phyloP scores from a whole-genome alignment of 129 eudicot species.

The Flaveria robusta region DNA sequence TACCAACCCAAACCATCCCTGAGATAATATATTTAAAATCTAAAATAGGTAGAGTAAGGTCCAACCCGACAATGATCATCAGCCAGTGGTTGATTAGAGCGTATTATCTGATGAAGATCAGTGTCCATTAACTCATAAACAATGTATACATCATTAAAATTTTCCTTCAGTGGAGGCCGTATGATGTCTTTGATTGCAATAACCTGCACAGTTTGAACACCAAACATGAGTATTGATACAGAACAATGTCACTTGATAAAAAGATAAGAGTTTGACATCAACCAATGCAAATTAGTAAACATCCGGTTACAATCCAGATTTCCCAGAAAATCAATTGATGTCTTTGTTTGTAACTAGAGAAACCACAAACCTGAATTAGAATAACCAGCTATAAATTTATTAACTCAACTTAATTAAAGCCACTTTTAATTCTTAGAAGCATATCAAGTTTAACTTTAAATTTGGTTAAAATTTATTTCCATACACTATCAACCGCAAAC shows the following conservation, averaged over 20 bases:
- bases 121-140: slow-evolving; percentile 97
- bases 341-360: too few relatives aligned
- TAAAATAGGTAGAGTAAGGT: slow-evolving; percentile 16
- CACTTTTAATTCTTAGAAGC: too few relatives aligned
- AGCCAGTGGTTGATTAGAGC: slow-evolving; percentile 81
- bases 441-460: too few relatives aligned
- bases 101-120: slow-evolving; percentile 94
- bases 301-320: background rate
- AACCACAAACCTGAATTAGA: too few relatives aligned
- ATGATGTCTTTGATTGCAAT: slow-evolving; percentile 87
- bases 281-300: background rate
- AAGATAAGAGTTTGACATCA: background rate
- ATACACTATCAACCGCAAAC: background rate
- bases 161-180: slow-evolving; percentile 87
- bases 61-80: slow-evolving; percentile 99
- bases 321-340: background rate
- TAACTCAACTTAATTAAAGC: background rate
- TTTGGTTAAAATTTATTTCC: background rate
- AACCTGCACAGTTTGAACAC: slow-evolving; percentile 48
- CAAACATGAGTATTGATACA: background rate
- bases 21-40: background rate
- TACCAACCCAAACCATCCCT: background rate
- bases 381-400: background rate
- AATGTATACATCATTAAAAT: slow-evolving; percentile 90
- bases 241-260: background rate